These are phyloP conservation scores for Myrica gale DNA, from an alignment of 306 rosid species.

Conservation along the genomic window DNA sequence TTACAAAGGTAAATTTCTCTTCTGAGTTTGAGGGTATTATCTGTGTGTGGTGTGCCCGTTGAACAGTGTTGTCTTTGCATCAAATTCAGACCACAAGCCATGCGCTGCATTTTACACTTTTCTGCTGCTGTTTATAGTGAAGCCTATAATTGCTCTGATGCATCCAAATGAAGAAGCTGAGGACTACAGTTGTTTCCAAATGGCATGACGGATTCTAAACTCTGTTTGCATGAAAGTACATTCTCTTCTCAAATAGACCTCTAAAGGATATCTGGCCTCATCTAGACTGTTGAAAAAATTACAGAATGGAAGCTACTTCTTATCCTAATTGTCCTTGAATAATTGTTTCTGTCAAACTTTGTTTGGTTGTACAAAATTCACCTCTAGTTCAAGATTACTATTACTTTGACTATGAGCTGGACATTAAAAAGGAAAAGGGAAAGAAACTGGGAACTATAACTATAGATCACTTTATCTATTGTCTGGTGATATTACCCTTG, in stretches of 20 bases:
- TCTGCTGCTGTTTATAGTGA: not conserved
- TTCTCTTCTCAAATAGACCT: not conserved
- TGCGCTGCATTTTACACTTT: not conserved
- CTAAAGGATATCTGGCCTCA: not conserved
- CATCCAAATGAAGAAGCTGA: not conserved
- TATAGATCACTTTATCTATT: constrained; percentile 3
- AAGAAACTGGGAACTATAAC: not conserved
- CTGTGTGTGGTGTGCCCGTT: not conserved
- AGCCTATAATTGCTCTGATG: not conserved
- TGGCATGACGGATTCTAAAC: not conserved
- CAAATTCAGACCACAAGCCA: not conserved
- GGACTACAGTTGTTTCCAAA: not conserved
- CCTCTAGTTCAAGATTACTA: not conserved
- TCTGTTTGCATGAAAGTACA: not conserved
- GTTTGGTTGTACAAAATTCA: not conserved
- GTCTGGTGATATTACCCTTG: not conserved
- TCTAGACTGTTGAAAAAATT: not conserved
- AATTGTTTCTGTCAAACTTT: not conserved
- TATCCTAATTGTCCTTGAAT: constrained; percentile 1
- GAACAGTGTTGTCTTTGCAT: not conserved
- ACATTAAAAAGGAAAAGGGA: not conserved
- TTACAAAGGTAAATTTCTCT: constrained; percentile 68
- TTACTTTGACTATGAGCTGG: not conserved
- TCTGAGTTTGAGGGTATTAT: constrained; percentile 9
- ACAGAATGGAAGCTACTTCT: not conserved